Base-by-base conservation (phyloP, 345 rosid species). In the Melaleuca alternifolia region DNA sequence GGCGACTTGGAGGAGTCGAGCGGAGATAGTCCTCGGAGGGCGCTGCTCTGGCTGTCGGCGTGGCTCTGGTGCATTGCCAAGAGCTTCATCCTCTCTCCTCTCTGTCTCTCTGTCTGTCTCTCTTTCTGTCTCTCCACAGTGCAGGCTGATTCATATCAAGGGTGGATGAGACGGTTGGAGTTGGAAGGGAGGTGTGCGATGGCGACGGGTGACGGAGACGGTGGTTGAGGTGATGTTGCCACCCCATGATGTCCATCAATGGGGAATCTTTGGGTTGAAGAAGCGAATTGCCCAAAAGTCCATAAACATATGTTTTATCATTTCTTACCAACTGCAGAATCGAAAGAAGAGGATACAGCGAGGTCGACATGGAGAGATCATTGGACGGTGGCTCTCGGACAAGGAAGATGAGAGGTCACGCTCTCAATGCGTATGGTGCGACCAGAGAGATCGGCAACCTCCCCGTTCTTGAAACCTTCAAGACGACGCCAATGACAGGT, bases 41-140 rank as follows among this genome's bases (percentile, higher is more conserved):
- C 92, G 88, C 89, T 91, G 91, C 84, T 94, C 83, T 98, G 93
- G 85, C 99, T 95, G 90, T 85, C 91, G 85, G 93, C 53, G 92
- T 96, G 94, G 92, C 98, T 94, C 92, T 94, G 99, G 84, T 92
- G 95, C 87, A 95, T 86, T 52, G 93, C 93, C 6, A 99, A 91
- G 88, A 97, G 95, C 96, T 96, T 96, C 99, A 96, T 96, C 9
- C 85, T 84, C 53, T 81, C 59, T 84, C 71, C 14, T 14, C 41
- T 62, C 13, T 79, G 3, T 33, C 86, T 71, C 14, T 14, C 41
- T 62, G 10, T 79, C 5, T 33, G 33, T 6, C 13, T 59, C 71
- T 59, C 7, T n/a, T 16, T n/a, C 71, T 12, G 11, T 37, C 48
- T 44, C 81, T 18, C 79, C 20, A 18, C 81, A 37, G 81, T 37